Conservation (phyloP, 345 rosid genomes). For the Chamaenerion angustifolium region DNA sequence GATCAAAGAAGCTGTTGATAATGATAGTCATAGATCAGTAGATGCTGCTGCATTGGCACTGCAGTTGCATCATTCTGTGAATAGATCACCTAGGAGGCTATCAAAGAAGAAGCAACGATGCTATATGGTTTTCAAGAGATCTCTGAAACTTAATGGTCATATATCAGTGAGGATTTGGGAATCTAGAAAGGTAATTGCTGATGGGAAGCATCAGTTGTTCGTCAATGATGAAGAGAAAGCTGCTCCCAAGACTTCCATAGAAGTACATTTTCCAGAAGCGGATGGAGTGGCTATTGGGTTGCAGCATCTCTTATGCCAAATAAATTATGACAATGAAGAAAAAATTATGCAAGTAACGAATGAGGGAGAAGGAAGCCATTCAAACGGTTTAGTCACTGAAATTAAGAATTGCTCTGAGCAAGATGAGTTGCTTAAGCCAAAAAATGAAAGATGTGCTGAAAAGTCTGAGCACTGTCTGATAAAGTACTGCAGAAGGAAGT, state of each 20-base stretch:
- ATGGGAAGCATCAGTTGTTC: conserved; percentile 4
- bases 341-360: conserved; percentile 1
- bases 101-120: conserved; percentile 10
- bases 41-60: conserved; percentile 22
- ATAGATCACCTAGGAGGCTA: conserved; percentile 20
- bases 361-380: conserved; percentile 21
- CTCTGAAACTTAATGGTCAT: neutral
- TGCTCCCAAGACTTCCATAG: neutral
- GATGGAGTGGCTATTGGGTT: conserved; percentile 1
- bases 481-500: conserved; percentile 20
- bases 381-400: conserved; percentile 8
- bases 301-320: neutral
- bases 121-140: conserved; percentile 3
- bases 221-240: neutral
- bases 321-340: conserved; percentile 1
- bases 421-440: conserved; percentile 2
- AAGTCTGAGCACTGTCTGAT: conserved; percentile 20
- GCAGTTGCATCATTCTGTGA: conserved; percentile 20
- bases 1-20: neutral
- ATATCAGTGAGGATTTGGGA: neutral
- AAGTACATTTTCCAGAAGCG: neutral
- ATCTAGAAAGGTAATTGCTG: conserved; percentile 1
- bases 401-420: conserved; percentile 9
- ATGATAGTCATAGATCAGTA: conserved; percentile 5
- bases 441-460: conserved; percentile 1